Evolutionary conservation across 331 rosid genomes (phyloP).

Genomic region (Dryas integrifolia): DNA sequence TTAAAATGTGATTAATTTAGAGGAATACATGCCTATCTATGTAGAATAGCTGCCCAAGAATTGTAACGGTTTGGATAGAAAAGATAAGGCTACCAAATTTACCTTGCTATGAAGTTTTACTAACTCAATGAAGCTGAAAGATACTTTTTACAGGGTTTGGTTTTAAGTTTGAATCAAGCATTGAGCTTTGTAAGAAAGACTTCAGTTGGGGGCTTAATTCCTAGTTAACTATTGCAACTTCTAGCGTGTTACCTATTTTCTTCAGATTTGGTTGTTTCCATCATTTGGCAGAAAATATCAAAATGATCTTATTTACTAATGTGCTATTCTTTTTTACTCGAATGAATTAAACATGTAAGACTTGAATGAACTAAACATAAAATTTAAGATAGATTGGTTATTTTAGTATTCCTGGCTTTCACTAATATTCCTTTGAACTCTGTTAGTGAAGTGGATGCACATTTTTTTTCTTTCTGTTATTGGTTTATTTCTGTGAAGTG

Average conservation of each 20-base stretch:
- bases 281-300: neutral
- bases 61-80: neutral
- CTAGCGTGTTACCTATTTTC: neutral
- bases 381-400: neutral
- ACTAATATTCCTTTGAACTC: neutral
- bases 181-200: neutral
- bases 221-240: neutral
- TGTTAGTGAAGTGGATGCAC: neutral
- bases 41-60: slow-evolving; percentile 3
- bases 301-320: neutral
- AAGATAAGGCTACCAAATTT: neutral
- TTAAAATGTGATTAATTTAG: neutral
- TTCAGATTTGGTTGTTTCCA: neutral
- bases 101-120: neutral
- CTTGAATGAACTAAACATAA: neutral
- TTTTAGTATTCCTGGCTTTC: neutral
- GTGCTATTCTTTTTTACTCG: neutral
- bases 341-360: neutral
- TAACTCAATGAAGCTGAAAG: neutral
- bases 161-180: slow-evolving; percentile 4
- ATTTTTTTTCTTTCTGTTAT: neutral
- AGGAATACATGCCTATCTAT: neutral
- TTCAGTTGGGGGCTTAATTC: neutral
- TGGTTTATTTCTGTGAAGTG: slow-evolving; percentile 27
- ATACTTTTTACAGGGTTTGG: neutral